Evolutionary conservation across 345 rosid species (phyloP).

Genomic region (Camelina neglecta): DNA sequence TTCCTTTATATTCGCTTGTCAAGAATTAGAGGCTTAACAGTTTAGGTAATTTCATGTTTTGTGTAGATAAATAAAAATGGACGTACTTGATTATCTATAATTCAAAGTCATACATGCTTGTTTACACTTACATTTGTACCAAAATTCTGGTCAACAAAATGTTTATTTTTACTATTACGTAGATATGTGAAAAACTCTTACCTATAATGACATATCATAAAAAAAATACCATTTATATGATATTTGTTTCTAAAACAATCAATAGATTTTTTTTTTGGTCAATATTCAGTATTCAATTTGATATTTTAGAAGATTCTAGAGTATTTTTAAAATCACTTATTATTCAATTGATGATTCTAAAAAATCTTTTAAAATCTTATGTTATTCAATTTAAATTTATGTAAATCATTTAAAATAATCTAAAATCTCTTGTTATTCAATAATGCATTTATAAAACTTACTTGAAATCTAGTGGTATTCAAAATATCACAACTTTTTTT

Average conservation of each 20-base stretch:
- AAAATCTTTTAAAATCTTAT: too few species aligned
- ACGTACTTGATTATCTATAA: not conserved
- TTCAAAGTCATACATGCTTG: too few species aligned
- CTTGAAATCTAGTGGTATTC: too few species aligned
- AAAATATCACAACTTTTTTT: too few species aligned
- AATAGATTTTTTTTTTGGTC: not conserved
- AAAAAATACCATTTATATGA: not conserved
- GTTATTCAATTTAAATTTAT: too few species aligned
- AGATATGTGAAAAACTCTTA: not conserved
- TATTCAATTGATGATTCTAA: too few species aligned
- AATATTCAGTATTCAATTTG: not conserved
- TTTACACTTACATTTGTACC: not conserved
- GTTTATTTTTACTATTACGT: not conserved
- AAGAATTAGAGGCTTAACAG: not conserved
- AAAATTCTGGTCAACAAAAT: not conserved
- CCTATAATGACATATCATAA: not conserved
- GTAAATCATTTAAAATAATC: too few species aligned
- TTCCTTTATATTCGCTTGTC: slow-evolving; percentile 11
- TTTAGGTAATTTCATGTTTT: not conserved
- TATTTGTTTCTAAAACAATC: not conserved
- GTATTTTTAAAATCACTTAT: too few species aligned
- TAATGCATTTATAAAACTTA: too few species aligned
- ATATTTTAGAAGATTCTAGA: too few species aligned
- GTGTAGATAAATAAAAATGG: not conserved
- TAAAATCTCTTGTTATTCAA: too few species aligned